phyloP scores from a whole-genome alignment of 441 rosid genomes.

The Gossypium gossypioides region DNA sequence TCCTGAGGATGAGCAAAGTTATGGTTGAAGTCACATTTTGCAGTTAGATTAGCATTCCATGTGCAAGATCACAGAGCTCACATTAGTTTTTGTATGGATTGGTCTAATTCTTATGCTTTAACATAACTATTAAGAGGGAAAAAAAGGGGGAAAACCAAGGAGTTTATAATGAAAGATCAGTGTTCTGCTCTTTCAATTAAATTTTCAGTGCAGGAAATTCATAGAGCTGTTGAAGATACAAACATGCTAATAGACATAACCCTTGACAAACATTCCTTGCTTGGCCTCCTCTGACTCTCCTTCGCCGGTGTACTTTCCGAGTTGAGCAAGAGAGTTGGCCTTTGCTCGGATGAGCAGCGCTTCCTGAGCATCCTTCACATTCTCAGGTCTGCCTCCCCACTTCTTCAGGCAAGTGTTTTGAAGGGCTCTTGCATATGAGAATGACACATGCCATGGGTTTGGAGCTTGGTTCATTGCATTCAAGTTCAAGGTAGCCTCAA shows the following conservation, averaged over 20 bases:
- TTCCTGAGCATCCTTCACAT: slow-evolving; percentile 73
- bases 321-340: slow-evolving; percentile 87
- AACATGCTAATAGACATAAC: slow-evolving; percentile 47
- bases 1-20: not conserved
- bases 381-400: slow-evolving; percentile 78
- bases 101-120: not conserved
- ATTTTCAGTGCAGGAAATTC: slow-evolving; percentile 1
- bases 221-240: not conserved
- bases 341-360: slow-evolving; percentile 53
- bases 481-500: slow-evolving; percentile 79
- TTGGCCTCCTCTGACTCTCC: slow-evolving; percentile 91
- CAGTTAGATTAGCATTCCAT: not conserved
- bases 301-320: slow-evolving; percentile 75
- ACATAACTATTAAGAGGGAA: not conserved
- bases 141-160: not conserved
- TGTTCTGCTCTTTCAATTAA: not conserved
- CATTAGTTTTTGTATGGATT: not conserved
- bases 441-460: slow-evolving; percentile 83
- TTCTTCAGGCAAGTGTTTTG: slow-evolving; percentile 90
- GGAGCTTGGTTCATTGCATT: slow-evolving; percentile 86
- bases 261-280: slow-evolving; percentile 79
- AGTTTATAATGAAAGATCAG: not conserved
- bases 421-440: slow-evolving; percentile 82
- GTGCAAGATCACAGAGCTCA: not conserved
- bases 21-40: not conserved